Evolutionary conservation across 2,329 filamentous ascomycete genomes (phyloP), one percentile per base, ranked within the genome.

Genomic region (Leptographium lundbergii): DNA sequence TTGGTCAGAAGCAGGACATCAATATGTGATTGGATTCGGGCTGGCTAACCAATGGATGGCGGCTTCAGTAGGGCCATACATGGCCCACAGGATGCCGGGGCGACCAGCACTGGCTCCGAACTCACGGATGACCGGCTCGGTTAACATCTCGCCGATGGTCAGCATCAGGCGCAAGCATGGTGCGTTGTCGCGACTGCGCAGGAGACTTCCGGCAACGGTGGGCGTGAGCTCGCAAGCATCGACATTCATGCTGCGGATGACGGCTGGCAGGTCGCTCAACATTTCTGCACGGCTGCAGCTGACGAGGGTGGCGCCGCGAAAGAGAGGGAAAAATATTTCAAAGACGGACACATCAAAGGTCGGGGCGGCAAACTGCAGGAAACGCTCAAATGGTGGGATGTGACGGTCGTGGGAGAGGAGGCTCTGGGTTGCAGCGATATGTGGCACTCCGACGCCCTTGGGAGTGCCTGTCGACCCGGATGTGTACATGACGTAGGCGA

Each of bases 331-430:
- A 76, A 96, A 96, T 7, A 95, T 91, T 69, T 96, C 91, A 69
- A 96, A 96, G 6, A 96, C 86, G 0, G 89, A 95, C 9, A 96
- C 91, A 70, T 96, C 91, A 68, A 96, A 96, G 0, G 91, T 96
- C 0, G 91, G 89, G 3, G 90, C 87, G 5, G 91, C 91, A 69
- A 96, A 96, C 69, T 96, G 91, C 0, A 96, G 79, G 69, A 96
- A 96, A 53, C 90, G 81, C 19, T 76, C 76, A 67, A 96, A 96
- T 0, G 57, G 47, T 2, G 91, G 91, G 48, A 96, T 85, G 65
- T 91, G 84, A 54, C 75, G 77, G 66, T 95, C 79, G 67, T 96
- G 91, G 2, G 89, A 89, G 51, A 95, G 77, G 9, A 96, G 72
- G 59, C 88, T 89, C 69, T 96, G 91, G 0, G 88, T 87, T 9